Conservation (phyloP, 1,139 yeast genomes). For the Nakaseomyces nivariensis region DNA sequence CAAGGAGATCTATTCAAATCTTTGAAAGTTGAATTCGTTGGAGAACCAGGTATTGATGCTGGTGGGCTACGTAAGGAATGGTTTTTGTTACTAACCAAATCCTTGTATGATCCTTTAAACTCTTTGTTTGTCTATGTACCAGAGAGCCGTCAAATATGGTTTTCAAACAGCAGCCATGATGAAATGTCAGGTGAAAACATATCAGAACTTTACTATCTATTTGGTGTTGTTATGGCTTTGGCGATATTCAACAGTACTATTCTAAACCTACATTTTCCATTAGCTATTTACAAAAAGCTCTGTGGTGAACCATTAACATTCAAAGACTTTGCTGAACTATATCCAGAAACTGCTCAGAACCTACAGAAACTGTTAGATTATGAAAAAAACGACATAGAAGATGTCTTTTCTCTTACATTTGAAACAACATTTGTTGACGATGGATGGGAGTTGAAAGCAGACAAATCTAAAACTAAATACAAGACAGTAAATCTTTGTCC, state of each 20-base stretch:
- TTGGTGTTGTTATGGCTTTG: slow-evolving; percentile 79
- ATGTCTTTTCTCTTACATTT: slow-evolving; percentile 40
- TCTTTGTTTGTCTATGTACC: slow-evolving; percentile 56
- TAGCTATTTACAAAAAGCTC: slow-evolving; percentile 64
- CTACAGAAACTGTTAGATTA: slow-evolving; percentile 45
- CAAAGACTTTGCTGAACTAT: slow-evolving; percentile 56
- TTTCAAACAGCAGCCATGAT: slow-evolving; percentile 41
- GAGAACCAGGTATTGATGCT: slow-evolving; percentile 89
- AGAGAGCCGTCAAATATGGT: slow-evolving; percentile 72
- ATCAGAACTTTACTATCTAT: slow-evolving; percentile 48
- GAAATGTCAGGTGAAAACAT: slow-evolving; percentile 17
- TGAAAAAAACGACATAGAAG: slow-evolving; percentile 37
- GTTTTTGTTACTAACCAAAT: slow-evolving; percentile 66
- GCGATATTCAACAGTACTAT: slow-evolving; percentile 88
- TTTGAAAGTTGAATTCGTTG: slow-evolving; percentile 64
- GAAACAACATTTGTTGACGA: slow-evolving; percentile 36
- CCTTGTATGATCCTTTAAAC: slow-evolving; percentile 55
- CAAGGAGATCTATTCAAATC: slow-evolving; percentile 63
- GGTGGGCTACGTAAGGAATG: slow-evolving; percentile 93
- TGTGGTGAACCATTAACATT: slow-evolving; percentile 46
- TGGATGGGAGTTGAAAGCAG: slow-evolving; percentile 27
- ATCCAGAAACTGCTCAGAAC: slow-evolving; percentile 56
- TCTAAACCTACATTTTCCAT: slow-evolving; percentile 68
- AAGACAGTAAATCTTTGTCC: slow-evolving; percentile 42
- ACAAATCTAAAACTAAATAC: slow-evolving; percentile 12